phyloP scores from a whole-genome alignment of 1,284 basidiomycete genomes.

The Cystobasidium slooffiae region DNA sequence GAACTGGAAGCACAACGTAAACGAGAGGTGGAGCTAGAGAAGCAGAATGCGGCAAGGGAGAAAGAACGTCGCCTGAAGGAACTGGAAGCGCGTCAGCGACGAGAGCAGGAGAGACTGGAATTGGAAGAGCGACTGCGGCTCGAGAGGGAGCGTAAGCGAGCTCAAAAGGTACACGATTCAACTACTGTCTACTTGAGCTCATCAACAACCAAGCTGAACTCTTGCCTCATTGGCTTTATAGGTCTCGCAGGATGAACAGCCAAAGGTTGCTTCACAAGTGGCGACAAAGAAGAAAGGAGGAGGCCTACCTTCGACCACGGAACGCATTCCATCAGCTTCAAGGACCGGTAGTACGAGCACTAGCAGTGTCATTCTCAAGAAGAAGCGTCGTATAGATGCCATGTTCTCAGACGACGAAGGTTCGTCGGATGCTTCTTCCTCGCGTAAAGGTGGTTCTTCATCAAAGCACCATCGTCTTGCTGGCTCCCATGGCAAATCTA shows the following conservation, averaged over 20 bases:
- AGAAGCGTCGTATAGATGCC: conserved; percentile 39
- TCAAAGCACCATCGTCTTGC: neutral
- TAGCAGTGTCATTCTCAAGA: conserved; percentile 13
- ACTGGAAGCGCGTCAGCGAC: conserved; percentile 35
- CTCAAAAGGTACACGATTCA: conserved; percentile 28
- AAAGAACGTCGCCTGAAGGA: conserved; percentile 29
- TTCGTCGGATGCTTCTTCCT: conserved; percentile 27
- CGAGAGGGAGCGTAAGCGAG: conserved; percentile 40
- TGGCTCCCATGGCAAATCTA: neutral
- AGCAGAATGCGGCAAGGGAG: conserved; percentile 42
- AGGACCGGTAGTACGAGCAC: neutral
- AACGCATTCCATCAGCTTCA: neutral
- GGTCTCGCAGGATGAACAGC: neutral
- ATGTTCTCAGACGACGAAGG: conserved; percentile 40
- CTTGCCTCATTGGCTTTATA: neutral
- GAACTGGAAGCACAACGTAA: conserved; percentile 38
- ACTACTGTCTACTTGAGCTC: neutral
- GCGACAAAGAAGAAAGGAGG: neutral
- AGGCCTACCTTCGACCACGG: conserved; percentile 18
- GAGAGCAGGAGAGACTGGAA: conserved; percentile 35
- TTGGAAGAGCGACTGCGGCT: conserved; percentile 45
- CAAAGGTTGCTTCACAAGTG: neutral
- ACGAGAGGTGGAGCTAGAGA: conserved; percentile 45
- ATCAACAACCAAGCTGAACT: too few species aligned
- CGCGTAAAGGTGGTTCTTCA: neutral